phyloP scores from a whole-genome alignment of 1,284 basidiomycete species.

The Schizophyllum amplum region DNA sequence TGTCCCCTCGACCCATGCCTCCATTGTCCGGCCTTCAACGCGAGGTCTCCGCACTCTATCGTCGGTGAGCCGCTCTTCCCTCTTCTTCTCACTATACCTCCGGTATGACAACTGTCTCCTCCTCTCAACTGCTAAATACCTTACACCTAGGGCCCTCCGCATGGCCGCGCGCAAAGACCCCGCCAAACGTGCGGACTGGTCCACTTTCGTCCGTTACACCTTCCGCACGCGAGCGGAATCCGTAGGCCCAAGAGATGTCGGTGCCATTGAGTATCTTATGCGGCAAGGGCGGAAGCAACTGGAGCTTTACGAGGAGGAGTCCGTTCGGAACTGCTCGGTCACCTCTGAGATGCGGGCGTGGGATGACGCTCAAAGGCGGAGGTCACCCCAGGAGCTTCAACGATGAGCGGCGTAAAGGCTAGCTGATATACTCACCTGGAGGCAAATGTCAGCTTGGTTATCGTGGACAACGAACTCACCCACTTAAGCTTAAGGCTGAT shows the following conservation, averaged over 20 bases:
- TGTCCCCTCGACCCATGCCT: too few species aligned
- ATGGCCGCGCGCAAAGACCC: constrained; percentile 62
- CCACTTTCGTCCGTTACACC: constrained; percentile 54
- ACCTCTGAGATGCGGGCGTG: constrained; percentile 60
- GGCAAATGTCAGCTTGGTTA: neutral
- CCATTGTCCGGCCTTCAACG: constrained; percentile 57
- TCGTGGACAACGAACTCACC: neutral
- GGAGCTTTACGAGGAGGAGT: constrained; percentile 56
- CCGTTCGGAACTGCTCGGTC: constrained; percentile 66
- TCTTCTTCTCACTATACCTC: neutral
- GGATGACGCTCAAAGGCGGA: constrained; percentile 26
- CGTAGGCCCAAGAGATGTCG: constrained; percentile 56
- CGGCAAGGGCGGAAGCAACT: constrained; percentile 57
- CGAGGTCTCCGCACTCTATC: constrained; percentile 65
- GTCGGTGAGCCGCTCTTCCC: constrained; percentile 40
- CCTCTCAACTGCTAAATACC: neutral
- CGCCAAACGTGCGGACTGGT: constrained; percentile 50
- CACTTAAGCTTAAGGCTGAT: too few species aligned
- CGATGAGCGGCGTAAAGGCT: neutral
- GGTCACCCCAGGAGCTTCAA: neutral
- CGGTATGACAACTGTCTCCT: constrained; percentile 1
- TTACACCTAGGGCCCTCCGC: constrained; percentile 51
- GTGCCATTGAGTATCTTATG: constrained; percentile 64
- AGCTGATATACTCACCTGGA: neutral
- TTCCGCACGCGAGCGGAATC: constrained; percentile 56